These are phyloP conservation scores for Pinus tabuliformis DNA, from an alignment of 75 land plant genomes.

Conservation along the genomic window DNA sequence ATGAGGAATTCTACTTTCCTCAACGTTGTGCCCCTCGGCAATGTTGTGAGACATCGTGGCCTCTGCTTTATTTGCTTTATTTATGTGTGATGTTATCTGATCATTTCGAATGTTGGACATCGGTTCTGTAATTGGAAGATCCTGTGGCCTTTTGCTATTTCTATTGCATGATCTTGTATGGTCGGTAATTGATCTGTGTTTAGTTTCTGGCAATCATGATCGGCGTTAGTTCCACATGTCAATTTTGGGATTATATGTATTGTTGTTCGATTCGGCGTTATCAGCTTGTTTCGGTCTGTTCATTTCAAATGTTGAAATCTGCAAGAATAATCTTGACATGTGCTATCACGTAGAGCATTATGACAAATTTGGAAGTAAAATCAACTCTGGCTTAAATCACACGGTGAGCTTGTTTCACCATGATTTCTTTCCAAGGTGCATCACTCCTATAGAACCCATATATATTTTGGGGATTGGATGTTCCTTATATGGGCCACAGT, in stretches of 20 bases:
- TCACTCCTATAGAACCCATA: background rate
- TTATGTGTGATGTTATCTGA: background rate
- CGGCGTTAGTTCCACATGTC: background rate
- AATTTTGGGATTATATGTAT: background rate
- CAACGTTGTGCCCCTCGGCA: constrained; percentile 90
- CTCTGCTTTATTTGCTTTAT: background rate
- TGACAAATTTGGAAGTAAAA: background rate
- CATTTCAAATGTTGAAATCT: background rate
- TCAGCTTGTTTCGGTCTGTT: background rate
- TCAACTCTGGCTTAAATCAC: background rate
- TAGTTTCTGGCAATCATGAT: background rate
- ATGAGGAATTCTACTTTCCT: constrained; percentile 10
- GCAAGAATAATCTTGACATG: background rate
- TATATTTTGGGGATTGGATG: background rate
- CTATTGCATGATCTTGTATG: background rate
- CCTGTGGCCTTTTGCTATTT: background rate
- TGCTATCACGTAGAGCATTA: background rate
- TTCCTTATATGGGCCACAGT: too few relatives aligned
- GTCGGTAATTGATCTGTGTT: background rate
- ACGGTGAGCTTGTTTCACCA: background rate
- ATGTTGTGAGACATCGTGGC: constrained; percentile 55
- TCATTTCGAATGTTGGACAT: background rate
- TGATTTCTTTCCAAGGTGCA: background rate
- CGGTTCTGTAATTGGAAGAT: background rate
- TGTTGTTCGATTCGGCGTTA: background rate